These are phyloP conservation scores for Globisporangium uncinulatum DNA, from an alignment of 352 stramenopile species.

Conservation along the genomic window DNA sequence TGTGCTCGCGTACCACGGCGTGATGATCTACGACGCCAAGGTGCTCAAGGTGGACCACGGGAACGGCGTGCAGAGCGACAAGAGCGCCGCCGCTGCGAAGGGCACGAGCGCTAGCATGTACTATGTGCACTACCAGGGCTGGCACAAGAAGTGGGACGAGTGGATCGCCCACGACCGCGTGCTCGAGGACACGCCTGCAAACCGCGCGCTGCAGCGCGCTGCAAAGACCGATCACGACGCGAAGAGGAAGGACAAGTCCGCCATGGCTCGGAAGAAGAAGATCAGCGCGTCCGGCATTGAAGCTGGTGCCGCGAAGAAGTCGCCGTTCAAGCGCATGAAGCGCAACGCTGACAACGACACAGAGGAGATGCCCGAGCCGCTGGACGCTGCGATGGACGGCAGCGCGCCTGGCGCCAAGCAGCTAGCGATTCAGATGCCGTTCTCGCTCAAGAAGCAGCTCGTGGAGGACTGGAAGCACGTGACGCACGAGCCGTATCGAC, in stretches of 20 bases:
- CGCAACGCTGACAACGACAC: conserved; percentile 57
- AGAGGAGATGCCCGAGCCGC: conserved; percentile 39
- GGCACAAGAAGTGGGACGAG: conserved; percentile 91
- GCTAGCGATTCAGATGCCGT: conserved; percentile 80
- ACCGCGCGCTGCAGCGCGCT: conserved; percentile 51
- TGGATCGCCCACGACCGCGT: conserved; percentile 76
- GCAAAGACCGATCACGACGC: conserved; percentile 18
- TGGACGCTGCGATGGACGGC: conserved; percentile 15
- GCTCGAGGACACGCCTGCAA: conserved; percentile 58
- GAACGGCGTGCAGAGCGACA: conserved; percentile 35
- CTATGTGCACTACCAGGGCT: conserved; percentile 90
- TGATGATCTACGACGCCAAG: conserved; percentile 86
- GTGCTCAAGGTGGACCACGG: conserved; percentile 79
- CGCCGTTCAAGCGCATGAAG: conserved; percentile 77
- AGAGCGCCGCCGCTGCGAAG: conserved; percentile 7
- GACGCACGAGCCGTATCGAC: conserved; percentile 66
- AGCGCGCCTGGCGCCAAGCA: conserved; percentile 24
- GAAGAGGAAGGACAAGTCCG: conserved; percentile 38
- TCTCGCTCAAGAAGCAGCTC: conserved; percentile 90
- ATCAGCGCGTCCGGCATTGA: conserved; percentile 61
- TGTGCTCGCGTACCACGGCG: conserved; percentile 71
- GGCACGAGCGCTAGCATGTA: conserved; percentile 46
- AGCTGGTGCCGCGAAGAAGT: conserved; percentile 39
- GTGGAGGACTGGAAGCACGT: conserved; percentile 89
- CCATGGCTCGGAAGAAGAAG: conserved; percentile 49